These are phyloP conservation scores for Dothistroma pini DNA, from an alignment of 2,329 filamentous ascomycete species.

Conservation along the genomic window DNA sequence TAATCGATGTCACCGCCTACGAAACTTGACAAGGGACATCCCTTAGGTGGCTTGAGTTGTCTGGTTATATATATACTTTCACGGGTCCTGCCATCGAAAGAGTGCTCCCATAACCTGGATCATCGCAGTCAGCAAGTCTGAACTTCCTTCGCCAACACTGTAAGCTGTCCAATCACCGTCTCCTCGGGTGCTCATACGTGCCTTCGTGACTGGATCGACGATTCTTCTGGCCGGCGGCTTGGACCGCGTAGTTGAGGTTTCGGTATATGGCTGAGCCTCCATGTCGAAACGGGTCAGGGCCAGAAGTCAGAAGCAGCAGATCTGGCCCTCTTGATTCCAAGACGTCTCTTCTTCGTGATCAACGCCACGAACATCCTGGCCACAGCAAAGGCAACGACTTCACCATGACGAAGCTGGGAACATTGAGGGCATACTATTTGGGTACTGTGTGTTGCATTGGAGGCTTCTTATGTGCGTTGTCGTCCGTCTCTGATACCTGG, in stretches of 20 bases:
- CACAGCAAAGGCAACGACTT: background rate
- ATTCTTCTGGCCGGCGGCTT: background rate
- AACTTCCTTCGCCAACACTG: background rate
- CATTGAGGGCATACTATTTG: conserved; percentile 50
- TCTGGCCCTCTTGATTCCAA: background rate
- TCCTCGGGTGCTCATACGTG: background rate
- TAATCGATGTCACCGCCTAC: no score
- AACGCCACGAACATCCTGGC: background rate
- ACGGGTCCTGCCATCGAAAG: background rate
- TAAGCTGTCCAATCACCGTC: background rate
- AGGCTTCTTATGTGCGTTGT: conserved; percentile 40
- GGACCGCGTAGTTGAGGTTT: background rate
- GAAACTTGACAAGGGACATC: no score
- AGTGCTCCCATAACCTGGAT: background rate
- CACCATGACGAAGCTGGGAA: conserved; percentile 31
- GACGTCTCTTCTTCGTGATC: background rate
- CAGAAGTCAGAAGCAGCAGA: background rate
- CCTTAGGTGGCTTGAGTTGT: no score
- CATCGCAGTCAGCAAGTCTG: background rate
- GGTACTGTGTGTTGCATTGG: conserved; percentile 51
- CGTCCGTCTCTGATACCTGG: background rate
- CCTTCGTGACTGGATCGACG: background rate
- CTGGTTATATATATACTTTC: no score
- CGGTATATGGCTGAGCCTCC: background rate
- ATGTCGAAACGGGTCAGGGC: background rate